Percentiles rank a stretch among this genome's conserved stretches.
Conservation (phyloP, 2,329 filamentous ascomycete genomes). For the Capronia epimyces region DNA sequence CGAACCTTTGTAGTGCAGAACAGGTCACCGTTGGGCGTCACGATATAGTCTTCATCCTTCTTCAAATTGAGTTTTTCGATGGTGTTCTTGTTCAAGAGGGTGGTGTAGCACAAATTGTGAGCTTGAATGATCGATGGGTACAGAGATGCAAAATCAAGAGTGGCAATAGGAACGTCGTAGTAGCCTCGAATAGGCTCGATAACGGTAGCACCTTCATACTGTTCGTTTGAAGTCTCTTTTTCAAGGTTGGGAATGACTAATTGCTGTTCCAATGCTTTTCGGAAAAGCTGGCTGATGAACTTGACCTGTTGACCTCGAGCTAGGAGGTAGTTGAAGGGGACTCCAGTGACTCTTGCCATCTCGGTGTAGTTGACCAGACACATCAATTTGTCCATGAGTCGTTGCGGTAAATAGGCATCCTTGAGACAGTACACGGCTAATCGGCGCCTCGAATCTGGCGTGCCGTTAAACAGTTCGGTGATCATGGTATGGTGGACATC, state of each 20-base stretch:
- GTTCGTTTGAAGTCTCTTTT: slow-evolving; percentile 67
- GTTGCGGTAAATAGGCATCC: slow-evolving; percentile 89
- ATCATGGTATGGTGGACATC: slow-evolving; percentile 99
- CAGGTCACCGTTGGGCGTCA: slow-evolving; percentile 89
- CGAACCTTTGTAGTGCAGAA: slow-evolving; percentile 84
- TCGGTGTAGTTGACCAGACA: slow-evolving; percentile 99
- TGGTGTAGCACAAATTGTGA: slow-evolving; percentile 97
- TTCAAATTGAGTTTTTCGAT: slow-evolving; percentile 70
- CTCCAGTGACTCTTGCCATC: slow-evolving; percentile 98
- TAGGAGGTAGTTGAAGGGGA: slow-evolving; percentile 91
- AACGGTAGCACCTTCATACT: slow-evolving; percentile 96
- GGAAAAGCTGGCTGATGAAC: slow-evolving; percentile 94
- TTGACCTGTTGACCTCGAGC: slow-evolving; percentile 93
- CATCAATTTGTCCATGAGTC: slow-evolving; percentile 94
- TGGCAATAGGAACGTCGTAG: slow-evolving; percentile 91
- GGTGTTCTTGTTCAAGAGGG: slow-evolving; percentile 70
- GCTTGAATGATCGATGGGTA: slow-evolving; percentile 99
- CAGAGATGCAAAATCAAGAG: slow-evolving; percentile 95
- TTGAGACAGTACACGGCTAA: slow-evolving; percentile 95
- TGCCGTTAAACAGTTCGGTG: slow-evolving; percentile 94
- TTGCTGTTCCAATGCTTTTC: slow-evolving; percentile 87
- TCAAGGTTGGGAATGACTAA: slow-evolving; percentile 86
- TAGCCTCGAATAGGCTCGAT: slow-evolving; percentile 92
- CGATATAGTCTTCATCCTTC: slow-evolving; percentile 91
- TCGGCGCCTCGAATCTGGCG: slow-evolving; percentile 82